These are phyloP conservation scores for Flaveria sonorensis DNA, from an alignment of 129 eudicot species.

Conservation along the genomic window DNA sequence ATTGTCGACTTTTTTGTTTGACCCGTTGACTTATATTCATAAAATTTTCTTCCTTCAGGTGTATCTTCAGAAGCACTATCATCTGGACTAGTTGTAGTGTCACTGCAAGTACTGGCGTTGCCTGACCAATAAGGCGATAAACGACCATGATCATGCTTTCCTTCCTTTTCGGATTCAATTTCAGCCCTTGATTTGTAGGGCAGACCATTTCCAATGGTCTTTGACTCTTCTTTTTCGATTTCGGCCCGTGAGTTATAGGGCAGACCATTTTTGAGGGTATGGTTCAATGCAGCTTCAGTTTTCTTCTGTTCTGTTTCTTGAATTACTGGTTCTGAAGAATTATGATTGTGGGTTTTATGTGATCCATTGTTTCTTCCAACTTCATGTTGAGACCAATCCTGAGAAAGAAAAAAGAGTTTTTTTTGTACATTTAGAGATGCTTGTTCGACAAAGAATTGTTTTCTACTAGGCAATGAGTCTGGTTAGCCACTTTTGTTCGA, in stretches of 20 bases:
- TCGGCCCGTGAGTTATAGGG: conserved; percentile 9
- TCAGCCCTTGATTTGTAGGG: conserved; percentile 24
- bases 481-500: not conserved
- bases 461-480: not conserved
- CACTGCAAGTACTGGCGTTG: conserved; percentile 25
- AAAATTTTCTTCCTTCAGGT: conserved; percentile 31
- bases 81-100: conserved; percentile 30
- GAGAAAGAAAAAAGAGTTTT: conserved; percentile 34
- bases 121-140: conserved; percentile 33
- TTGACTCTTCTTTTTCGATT: not conserved
- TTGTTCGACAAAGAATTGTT: conserved; percentile 2
- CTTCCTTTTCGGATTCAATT: conserved; percentile 15
- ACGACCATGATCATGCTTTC: conserved; percentile 25
- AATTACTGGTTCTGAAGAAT: not conserved
- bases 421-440: not conserved
- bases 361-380: conserved; percentile 23
- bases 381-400: conserved; percentile 39
- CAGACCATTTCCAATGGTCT: conserved; percentile 1
- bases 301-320: conserved; percentile 4
- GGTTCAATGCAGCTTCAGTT: not conserved
- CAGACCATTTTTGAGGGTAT: not conserved
- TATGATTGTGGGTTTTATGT: conserved; percentile 26
- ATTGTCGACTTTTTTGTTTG: conserved; percentile 17
- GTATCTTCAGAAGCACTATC: conserved; percentile 37
- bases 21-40: conserved; percentile 28